Evolutionary conservation across 495 filamentous ascomycete species (phyloP), one percentile per base, ranked within the genome.

Genomic region (Physcia stellaris): DNA sequence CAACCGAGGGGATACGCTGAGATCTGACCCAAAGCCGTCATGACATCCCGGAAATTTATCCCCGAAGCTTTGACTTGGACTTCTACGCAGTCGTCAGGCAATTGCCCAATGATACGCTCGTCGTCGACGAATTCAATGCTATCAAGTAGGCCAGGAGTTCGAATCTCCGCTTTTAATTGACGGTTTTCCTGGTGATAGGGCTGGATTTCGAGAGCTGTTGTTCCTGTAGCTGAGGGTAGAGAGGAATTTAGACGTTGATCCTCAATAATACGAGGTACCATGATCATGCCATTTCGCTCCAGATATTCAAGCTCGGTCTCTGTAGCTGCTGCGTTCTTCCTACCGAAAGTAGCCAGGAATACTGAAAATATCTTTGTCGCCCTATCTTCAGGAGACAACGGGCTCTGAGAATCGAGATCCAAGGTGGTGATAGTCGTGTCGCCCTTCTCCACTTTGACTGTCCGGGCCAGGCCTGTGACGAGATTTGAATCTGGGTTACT

Each of bases 121-220:
- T 62, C 54, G 21, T 61, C 59, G 0, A 52, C 53, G 40, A 62
- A 65, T 7, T 53, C 48, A 7, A 63, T 40, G 2, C 31, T 49
- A 24, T 52, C 47, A 2, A 52, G 47, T 3, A 46, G 27, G 12
- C 49, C 49, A 3, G 49, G 42, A 0, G 32, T 41, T 6, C 33
- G 21, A 4, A 39, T 39, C 13, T 39, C 37, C 24, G 23, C 23
- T 31, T 39, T 27, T 17, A 39, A 15, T 6, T 15, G 15, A 24
- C 27, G 37, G 4, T 23, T 17, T 6, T 18, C 13, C 10, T n/a
- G 21, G 24, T 31, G 20, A 30, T 23, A 39, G 18, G 37, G 11
- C 27, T 39, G 24, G 13, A 18, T 17, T 21, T 39, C 37, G 13
- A 20, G 36, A n/a, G n/a, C 9, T 28, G 26, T 7, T 28, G 7